These are phyloP conservation scores for Phaffia australis DNA, from an alignment of 768 basidiomycete species.

Conservation along the genomic window DNA sequence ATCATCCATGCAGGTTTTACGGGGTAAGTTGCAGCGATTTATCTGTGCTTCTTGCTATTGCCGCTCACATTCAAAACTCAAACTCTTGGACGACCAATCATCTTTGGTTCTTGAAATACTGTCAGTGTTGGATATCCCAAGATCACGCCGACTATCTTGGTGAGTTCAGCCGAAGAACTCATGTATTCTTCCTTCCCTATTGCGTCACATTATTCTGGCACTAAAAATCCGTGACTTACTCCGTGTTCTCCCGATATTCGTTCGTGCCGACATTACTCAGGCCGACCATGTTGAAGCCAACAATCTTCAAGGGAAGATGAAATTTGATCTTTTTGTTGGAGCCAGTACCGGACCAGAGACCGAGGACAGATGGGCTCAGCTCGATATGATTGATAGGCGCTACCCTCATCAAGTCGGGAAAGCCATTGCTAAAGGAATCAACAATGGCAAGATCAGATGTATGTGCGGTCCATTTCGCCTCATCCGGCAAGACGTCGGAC, in stretches of 20 bases:
- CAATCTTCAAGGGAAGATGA: constrained; percentile 31
- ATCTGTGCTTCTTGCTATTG: background rate
- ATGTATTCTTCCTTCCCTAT: background rate
- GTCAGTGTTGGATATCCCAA: constrained; percentile 31
- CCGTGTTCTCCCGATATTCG: background rate
- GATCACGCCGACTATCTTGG: constrained; percentile 13
- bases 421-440: constrained; percentile 32
- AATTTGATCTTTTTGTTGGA: constrained; percentile 28
- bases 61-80: background rate
- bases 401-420: constrained; percentile 35
- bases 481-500: background rate
- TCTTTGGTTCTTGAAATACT: constrained; percentile 21
- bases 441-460: constrained; percentile 31
- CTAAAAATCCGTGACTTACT: background rate
- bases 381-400: constrained; percentile 29
- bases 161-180: constrained; percentile 2
- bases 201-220: background rate
- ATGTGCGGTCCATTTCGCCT: background rate
- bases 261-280: background rate
- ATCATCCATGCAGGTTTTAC: background rate
- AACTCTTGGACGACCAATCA: background rate
- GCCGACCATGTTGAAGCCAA: constrained; percentile 33
- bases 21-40: background rate
- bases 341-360: constrained; percentile 28
- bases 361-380: constrained; percentile 29